These are phyloP conservation scores for Simplicillium aogashimaense DNA, from an alignment of 2,329 filamentous ascomycete genomes.

Conservation along the genomic window DNA sequence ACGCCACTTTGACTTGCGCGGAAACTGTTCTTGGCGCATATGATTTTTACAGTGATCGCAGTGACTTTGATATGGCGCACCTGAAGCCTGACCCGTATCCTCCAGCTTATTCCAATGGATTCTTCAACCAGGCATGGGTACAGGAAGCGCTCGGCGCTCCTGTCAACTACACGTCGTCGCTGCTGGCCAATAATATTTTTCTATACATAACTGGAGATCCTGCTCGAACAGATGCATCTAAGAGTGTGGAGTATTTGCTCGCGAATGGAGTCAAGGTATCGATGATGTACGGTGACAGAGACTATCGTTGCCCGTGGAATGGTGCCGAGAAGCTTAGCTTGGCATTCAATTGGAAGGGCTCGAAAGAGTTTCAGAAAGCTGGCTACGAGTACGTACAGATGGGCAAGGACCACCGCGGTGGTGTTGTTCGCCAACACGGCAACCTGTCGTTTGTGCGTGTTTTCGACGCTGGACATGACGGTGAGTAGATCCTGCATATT, in stretches of 20 bases:
- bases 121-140: constrained; percentile 48
- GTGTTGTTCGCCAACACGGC: constrained; percentile 64
- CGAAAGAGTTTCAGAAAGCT: constrained; percentile 43
- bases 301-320: constrained; percentile 52
- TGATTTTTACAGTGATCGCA: constrained; percentile 1
- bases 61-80: constrained; percentile 47
- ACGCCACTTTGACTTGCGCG: too few species aligned
- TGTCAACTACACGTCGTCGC: constrained; percentile 35
- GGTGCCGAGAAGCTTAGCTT: constrained; percentile 62
- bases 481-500: too few species aligned
- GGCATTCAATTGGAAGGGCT: constrained; percentile 38
- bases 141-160: constrained; percentile 51
- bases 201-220: background rate
- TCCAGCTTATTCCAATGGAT: constrained; percentile 46
- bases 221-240: background rate
- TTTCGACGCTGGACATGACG: constrained; percentile 49
- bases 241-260: constrained; percentile 42
- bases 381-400: constrained; percentile 62
- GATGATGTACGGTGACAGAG: constrained; percentile 54
- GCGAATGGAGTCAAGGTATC: constrained; percentile 54
- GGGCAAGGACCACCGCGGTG: constrained; percentile 54
- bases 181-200: background rate
- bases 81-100: constrained; percentile 47
- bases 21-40: constrained; percentile 1
- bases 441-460: constrained; percentile 58